Base-by-base conservation (phyloP, 1,284 basidiomycete genomes). In the Abortiporus biennis region DNA sequence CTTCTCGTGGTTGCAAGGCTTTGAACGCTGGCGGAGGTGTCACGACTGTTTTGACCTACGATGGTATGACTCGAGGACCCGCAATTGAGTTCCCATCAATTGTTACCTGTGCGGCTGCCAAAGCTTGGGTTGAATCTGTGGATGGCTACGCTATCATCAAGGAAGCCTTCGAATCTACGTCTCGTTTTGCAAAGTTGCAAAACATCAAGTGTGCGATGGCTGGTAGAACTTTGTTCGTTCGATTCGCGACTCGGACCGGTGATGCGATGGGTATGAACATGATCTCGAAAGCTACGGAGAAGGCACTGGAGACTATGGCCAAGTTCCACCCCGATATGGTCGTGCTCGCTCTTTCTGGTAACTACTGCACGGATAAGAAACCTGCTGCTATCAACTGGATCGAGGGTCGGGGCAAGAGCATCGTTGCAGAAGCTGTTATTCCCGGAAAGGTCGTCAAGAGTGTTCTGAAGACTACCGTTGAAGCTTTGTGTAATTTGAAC, bases 221-320 rank as follows among this genome's bases (percentile, higher is more conserved):
- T 2, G 93, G 93, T 17, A 76, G 93, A 31, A 97, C 93, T 29
- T 70, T 99, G 30, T 99, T 86, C 62, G 85, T 98, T n/a, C 80
- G 96, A 37, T 98, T 99, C 58, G 89, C 89, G 36, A 98, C 93
- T 45, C 85, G 76, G 40, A 99, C 96, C 0, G 96, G 96, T 43
- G 96, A 99, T 59, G 96, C 95, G 22, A 99, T 99, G 95, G 95
- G 95, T 24, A 99, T 99, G 96, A 99, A 99, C 72, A 99, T 99
- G 95, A 92, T 93, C 59, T 88, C 85, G 20, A 95, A 95, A 66
- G 93, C 93, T 5, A 92, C 90, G 6, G 96, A 99, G 68, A 91
- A 91, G 66, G 92, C 93, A 16, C 76, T 99, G 15, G 88, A 87
- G 56, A 76, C 75, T 24, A 78, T 99, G 73, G 74, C 77, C 52